These are phyloP conservation scores for Bocquillonia castaneifolia DNA, from an alignment of 441 rosid genomes.

Conservation along the genomic window DNA sequence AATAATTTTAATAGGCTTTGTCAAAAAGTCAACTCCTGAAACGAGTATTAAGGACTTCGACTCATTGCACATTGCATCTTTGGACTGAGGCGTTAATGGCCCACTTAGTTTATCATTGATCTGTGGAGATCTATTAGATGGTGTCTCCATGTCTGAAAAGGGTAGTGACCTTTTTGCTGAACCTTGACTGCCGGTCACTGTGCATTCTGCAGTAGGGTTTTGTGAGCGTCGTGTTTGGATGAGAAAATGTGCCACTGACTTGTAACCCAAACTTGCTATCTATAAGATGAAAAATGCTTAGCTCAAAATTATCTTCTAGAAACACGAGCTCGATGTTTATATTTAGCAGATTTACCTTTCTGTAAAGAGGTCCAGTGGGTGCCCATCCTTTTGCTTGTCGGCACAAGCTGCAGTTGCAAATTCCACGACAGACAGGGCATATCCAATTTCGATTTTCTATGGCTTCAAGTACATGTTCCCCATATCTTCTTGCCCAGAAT, in stretches of 20 bases:
- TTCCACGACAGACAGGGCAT: slow-evolving; percentile 84
- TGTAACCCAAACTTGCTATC: slow-evolving; percentile 68
- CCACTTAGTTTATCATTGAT: slow-evolving; percentile 11
- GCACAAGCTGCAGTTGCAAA: slow-evolving; percentile 92
- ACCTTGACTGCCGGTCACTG: slow-evolving; percentile 33
- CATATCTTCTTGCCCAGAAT: slow-evolving; percentile 45
- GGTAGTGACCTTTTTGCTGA: slow-evolving; percentile 69
- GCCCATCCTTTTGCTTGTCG: slow-evolving; percentile 77
- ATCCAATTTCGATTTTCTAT: slow-evolving; percentile 66
- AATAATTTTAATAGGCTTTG: slow-evolving; percentile 16
- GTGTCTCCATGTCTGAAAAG: slow-evolving; percentile 38
- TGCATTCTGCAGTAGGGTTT: slow-evolving; percentile 25
- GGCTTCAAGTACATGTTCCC: slow-evolving; percentile 92
- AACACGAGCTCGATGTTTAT: neutral
- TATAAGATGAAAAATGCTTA: slow-evolving; percentile 28
- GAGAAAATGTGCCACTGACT: slow-evolving; percentile 91
- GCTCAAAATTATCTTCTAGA: slow-evolving; percentile 11
- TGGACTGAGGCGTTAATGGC: slow-evolving; percentile 20
- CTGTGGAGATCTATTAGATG: slow-evolving; percentile 17
- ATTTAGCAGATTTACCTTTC: slow-evolving; percentile 42
- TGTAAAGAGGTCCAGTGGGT: slow-evolving; percentile 68
- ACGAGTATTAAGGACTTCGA: slow-evolving; percentile 5
- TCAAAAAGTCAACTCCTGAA: neutral
- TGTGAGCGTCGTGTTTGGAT: slow-evolving; percentile 45
- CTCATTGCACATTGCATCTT: slow-evolving; percentile 14